phyloP scores from a whole-genome alignment of 305 asterid genomes.

The Fraxinus latifolia region DNA sequence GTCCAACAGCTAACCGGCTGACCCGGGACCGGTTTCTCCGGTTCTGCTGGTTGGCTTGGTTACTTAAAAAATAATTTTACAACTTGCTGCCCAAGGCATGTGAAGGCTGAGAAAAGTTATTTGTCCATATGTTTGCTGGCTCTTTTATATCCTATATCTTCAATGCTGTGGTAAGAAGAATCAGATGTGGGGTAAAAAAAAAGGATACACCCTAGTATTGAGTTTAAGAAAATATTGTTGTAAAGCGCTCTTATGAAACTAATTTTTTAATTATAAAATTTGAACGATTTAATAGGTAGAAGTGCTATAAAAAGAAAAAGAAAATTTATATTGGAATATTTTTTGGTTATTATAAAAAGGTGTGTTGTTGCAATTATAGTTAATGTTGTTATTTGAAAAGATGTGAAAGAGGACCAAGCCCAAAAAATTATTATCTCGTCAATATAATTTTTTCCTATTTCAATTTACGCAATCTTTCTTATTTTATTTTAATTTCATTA shows the following conservation, averaged over 20 bases:
- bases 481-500: neutral
- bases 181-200: neutral
- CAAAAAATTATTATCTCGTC: neutral
- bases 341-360: neutral
- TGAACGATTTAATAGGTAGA: neutral
- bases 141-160: neutral
- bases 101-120: neutral
- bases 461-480: neutral
- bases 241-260: neutral
- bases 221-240: neutral
- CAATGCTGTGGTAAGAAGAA: neutral
- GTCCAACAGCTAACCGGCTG: neutral
- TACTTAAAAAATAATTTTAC: neutral
- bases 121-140: neutral
- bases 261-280: neutral
- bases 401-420: neutral
- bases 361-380: neutral
- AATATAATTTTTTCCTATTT: neutral
- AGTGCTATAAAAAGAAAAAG: neutral
- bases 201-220: neutral
- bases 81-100: neutral
- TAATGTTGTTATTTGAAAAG: neutral
- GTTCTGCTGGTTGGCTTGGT: neutral
- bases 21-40: neutral
- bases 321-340: neutral